phyloP scores from a whole-genome alignment of 2,329 filamentous ascomycete species.

The Aspergillus sp. region DNA sequence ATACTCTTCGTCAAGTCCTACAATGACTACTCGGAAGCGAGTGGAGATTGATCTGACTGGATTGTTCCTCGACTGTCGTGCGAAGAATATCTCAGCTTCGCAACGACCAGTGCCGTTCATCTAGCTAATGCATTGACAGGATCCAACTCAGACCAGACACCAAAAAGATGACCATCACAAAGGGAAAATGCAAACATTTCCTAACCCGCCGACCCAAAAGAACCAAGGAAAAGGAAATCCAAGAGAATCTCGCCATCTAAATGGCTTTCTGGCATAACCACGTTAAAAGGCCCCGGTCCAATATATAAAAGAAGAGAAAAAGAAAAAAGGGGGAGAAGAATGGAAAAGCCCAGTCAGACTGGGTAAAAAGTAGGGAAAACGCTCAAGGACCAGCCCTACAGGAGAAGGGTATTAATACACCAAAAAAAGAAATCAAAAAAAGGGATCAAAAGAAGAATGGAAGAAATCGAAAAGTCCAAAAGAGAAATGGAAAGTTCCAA shows the following conservation, averaged over 20 bases:
- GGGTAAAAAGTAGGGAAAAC: slow-evolving; percentile 25
- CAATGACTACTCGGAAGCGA: not conserved
- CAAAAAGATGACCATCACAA: slow-evolving; percentile 16
- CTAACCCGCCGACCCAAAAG: slow-evolving; percentile 37
- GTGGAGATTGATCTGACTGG: slow-evolving; percentile 3
- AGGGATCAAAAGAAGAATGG: slow-evolving; percentile 7
- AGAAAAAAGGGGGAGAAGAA: slow-evolving; percentile 16
- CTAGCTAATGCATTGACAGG: not conserved
- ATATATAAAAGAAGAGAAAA: slow-evolving; percentile 21
- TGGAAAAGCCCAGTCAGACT: slow-evolving; percentile 20
- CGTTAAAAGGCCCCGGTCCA: slow-evolving; percentile 32
- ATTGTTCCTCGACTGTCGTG: slow-evolving; percentile 1
- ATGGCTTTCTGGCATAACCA: slow-evolving; percentile 42
- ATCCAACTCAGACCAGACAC: not conserved
- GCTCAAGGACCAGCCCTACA: slow-evolving; percentile 39
- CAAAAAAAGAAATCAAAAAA: slow-evolving; percentile 7
- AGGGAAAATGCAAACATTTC: slow-evolving; percentile 24
- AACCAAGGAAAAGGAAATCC: slow-evolving; percentile 28
- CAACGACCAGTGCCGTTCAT: slow-evolving; percentile 7
- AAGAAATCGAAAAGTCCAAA: slow-evolving; percentile 7
- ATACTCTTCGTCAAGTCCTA: not conserved
- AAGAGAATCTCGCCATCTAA: slow-evolving; percentile 37
- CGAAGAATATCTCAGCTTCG: slow-evolving; percentile 31
- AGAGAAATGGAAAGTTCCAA: slow-evolving; percentile 1
- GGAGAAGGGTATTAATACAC: slow-evolving; percentile 30